A percentile compares a stretch with the other conserved stretches of the same genome.
These are phyloP conservation scores for Umbelopsis isabellina DNA, from an alignment of 192 early-diverging fungal genomes.

Conservation along the genomic window DNA sequence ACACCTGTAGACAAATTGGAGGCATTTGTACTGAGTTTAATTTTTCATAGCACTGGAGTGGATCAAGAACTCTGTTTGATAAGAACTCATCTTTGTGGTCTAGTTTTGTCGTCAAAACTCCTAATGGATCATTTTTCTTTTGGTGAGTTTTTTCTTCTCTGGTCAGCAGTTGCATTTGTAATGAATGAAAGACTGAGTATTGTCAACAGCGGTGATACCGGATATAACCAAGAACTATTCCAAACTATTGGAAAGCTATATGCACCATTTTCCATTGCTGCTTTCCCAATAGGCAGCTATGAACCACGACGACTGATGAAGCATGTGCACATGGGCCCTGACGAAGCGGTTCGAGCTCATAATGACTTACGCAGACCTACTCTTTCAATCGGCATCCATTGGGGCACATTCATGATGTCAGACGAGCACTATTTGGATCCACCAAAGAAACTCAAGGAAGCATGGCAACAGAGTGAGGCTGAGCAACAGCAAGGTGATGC, in stretches of 20 bases:
- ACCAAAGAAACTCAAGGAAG: conserved; percentile 29
- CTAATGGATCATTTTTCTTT: conserved; percentile 49
- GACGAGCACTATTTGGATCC: conserved; percentile 61
- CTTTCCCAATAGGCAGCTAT: conserved; percentile 59
- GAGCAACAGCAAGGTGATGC: conserved; percentile 13
- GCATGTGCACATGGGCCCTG: conserved; percentile 59
- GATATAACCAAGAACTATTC: conserved; percentile 52
- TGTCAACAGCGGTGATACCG: conserved; percentile 50
- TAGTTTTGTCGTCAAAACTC: conserved; percentile 51
- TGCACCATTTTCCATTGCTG: conserved; percentile 55
- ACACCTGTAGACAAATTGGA: neutral
- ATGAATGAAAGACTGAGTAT: neutral
- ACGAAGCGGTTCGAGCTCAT: conserved; percentile 54
- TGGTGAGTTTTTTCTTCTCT: conserved; percentile 29
- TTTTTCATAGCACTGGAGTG: conserved; percentile 37
- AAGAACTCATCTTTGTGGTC: conserved; percentile 44
- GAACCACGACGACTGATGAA: conserved; percentile 52
- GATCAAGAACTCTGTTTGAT: conserved; percentile 36
- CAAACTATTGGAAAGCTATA: conserved; percentile 53
- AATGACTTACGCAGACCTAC: conserved; percentile 42
- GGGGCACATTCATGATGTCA: conserved; percentile 68
- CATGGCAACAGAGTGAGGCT: conserved; percentile 23
- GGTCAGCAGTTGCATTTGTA: neutral
- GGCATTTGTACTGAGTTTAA: neutral
- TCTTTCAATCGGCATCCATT: conserved; percentile 58